These are phyloP conservation scores for Colletotrichum sp. DNA, from an alignment of 2,329 filamentous ascomycete genomes.

Conservation along the genomic window DNA sequence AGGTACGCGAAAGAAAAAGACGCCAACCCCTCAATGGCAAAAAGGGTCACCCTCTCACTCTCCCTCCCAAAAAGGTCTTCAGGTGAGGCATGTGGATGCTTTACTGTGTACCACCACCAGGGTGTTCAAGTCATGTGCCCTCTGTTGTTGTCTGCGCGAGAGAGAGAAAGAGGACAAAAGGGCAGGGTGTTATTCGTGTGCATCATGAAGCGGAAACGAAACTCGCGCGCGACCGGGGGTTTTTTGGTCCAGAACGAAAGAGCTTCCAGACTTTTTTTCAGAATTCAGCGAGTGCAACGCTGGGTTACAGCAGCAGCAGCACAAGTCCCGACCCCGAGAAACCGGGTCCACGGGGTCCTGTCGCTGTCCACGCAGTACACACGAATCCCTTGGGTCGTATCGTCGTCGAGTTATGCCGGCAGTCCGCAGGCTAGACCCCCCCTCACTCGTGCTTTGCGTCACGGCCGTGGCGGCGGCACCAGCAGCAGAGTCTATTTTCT, in stretches of 20 bases:
- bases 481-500: background rate
- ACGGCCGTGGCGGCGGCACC: background rate
- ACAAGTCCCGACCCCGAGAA: slow-evolving; percentile 10
- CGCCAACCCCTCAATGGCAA: background rate
- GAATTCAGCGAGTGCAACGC: background rate
- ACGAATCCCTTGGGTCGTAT: background rate
- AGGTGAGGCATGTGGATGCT: background rate
- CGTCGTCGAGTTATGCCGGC: background rate
- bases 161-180: background rate
- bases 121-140: background rate
- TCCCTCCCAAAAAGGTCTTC: background rate
- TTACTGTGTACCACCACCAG: background rate
- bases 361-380: background rate
- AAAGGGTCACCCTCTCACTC: background rate
- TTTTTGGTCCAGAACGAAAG: background rate
- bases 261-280: background rate
- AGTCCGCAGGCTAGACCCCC: background rate
- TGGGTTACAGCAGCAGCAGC: background rate
- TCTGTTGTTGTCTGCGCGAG: background rate
- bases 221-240: background rate
- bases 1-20: background rate
- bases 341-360: slow-evolving; percentile 15
- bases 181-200: background rate
- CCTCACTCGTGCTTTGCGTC: background rate
- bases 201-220: slow-evolving; percentile 1